Evolutionary conservation across 331 rosid genomes (phyloP).

Genomic region (Telfairia occidentalis): DNA sequence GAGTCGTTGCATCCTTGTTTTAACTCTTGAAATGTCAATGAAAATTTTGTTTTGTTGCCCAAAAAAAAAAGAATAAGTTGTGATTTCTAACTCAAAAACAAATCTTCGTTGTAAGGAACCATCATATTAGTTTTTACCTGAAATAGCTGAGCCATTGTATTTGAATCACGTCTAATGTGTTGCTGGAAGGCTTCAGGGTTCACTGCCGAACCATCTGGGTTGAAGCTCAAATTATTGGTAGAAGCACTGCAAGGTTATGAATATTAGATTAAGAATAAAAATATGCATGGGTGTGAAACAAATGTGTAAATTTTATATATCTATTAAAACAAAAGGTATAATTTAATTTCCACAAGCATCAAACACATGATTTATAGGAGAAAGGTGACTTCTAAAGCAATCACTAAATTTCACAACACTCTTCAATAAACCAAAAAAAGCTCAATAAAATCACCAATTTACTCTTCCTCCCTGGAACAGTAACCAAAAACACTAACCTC

Average conservation of each 20-base stretch:
- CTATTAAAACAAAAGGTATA: neutral
- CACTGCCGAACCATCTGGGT: slow-evolving; percentile 82
- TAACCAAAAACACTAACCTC: neutral
- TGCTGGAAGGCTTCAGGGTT: slow-evolving; percentile 87
- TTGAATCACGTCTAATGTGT: slow-evolving; percentile 62
- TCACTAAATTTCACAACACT: neutral
- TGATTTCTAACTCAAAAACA: neutral
- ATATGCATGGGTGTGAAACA: neutral
- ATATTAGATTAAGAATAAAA: neutral
- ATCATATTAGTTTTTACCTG: slow-evolving; percentile 41
- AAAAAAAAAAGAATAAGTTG: neutral
- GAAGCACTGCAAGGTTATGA: slow-evolving; percentile 45
- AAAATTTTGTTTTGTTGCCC: neutral
- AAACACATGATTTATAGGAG: neutral
- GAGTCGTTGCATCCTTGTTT: neutral
- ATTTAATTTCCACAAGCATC: neutral
- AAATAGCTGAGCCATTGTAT: slow-evolving; percentile 53
- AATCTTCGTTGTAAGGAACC: slow-evolving; percentile 3
- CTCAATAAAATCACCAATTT: neutral
- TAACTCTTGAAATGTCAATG: neutral
- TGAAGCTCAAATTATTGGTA: slow-evolving; percentile 50
- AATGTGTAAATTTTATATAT: neutral
- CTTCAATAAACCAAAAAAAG: neutral
- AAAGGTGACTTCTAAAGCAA: neutral
- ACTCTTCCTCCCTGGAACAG: neutral